These are phyloP conservation scores for Candida easanensis DNA, from an alignment of 805 yeast species.

Conservation along the genomic window DNA sequence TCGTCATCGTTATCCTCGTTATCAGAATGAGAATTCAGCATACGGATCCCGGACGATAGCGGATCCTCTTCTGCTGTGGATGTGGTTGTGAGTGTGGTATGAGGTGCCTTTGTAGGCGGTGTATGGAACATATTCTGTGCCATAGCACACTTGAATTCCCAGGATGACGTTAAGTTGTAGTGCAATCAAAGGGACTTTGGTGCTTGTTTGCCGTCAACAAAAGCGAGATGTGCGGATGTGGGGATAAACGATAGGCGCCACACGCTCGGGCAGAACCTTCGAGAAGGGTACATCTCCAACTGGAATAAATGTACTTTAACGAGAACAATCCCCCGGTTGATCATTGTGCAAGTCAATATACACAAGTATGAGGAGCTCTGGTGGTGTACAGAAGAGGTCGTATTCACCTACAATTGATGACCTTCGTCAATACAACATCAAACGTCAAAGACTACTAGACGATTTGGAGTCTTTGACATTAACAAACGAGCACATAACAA, in stretches of 20 bases:
- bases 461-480: conserved; percentile 32
- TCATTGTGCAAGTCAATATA: too few relatives aligned
- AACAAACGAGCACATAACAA: not conserved
- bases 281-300: not conserved
- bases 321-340: not conserved
- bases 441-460: conserved; percentile 31
- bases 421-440: conserved; percentile 30
- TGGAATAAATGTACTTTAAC: not conserved
- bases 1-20: not conserved
- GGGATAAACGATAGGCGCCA: not conserved
- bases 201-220: not conserved
- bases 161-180: not conserved
- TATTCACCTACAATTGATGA: conserved; percentile 22
- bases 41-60: not conserved
- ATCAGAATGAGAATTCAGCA: not conserved
- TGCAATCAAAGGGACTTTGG: not conserved
- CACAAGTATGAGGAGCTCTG: not conserved
- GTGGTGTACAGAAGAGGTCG: conserved; percentile 12
- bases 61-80: conserved; percentile 5
- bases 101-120: conserved; percentile 11
- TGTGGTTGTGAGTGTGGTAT: conserved; percentile 6
- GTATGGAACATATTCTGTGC: conserved; percentile 14
- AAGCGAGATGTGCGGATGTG: not conserved
- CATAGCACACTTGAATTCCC: not conserved
- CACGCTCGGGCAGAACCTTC: conserved; percentile 3